Conservation (phyloP, 371 early-diverging fungal species). For the Mortierella sp. region DNA sequence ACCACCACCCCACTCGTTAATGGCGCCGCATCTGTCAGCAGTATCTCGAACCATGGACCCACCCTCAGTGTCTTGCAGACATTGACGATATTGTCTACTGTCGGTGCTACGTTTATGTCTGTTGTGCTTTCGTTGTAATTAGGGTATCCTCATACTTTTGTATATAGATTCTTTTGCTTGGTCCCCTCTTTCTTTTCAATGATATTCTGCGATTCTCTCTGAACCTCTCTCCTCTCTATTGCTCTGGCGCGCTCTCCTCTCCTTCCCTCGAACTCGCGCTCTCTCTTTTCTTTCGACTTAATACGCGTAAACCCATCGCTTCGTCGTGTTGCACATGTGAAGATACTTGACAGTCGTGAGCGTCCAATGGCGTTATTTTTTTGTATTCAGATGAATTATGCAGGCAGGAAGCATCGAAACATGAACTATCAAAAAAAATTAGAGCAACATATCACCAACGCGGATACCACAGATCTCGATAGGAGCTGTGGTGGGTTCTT, state of each 20-base stretch:
- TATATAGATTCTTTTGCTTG: slow-evolving; percentile 1
- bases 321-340: background rate
- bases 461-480: slow-evolving; percentile 56
- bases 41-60: slow-evolving; percentile 37
- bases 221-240: background rate
- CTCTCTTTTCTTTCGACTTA: no score
- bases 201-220: background rate
- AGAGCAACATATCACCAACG: slow-evolving; percentile 51
- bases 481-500: slow-evolving; percentile 18
- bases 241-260: background rate
- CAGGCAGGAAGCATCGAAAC: background rate
- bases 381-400: background rate
- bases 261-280: no score
- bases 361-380: background rate
- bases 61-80: slow-evolving; percentile 36
- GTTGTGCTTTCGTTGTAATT: slow-evolving; percentile 22
- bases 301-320: no score
- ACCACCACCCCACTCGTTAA: slow-evolving; percentile 23
- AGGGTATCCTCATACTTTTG: background rate
- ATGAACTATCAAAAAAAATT: background rate
- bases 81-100: slow-evolving; percentile 34
- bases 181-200: background rate
- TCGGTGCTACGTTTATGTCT: slow-evolving; percentile 24
- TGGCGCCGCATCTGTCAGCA: slow-evolving; percentile 36
- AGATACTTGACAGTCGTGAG: background rate